Conservation (phyloP, 1,284 basidiomycete species). For the Austroboletus olivaceoglutinosus region DNA sequence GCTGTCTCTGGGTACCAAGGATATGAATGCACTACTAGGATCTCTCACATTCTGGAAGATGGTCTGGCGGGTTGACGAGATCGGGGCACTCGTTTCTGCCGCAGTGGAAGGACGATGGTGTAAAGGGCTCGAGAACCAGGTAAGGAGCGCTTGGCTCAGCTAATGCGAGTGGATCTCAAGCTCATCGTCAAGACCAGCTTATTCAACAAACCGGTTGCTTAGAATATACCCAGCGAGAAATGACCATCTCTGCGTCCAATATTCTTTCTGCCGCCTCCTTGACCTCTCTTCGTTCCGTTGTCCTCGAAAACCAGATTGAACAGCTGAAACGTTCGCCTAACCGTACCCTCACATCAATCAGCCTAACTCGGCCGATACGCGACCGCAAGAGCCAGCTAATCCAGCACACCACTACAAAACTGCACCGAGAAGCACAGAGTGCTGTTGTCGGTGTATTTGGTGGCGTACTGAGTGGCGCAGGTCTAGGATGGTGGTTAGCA, state of each 20-base stretch:
- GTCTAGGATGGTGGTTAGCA: constrained; percentile 51
- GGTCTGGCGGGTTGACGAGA: constrained; percentile 69
- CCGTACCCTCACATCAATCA: constrained; percentile 47
- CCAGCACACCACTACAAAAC: constrained; percentile 52
- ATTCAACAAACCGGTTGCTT: constrained; percentile 69
- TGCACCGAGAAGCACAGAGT: constrained; percentile 69
- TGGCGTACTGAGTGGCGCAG: constrained; percentile 40
- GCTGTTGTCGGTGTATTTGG: constrained; percentile 54
- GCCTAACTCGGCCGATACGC: constrained; percentile 57
- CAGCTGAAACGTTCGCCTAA: constrained; percentile 53
- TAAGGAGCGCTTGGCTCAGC: constrained; percentile 30
- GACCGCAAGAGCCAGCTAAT: constrained; percentile 59
- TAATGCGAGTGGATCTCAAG: not conserved
- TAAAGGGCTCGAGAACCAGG: constrained; percentile 62
- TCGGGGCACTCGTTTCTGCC: constrained; percentile 53
- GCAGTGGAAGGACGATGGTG: constrained; percentile 63
- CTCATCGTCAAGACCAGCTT: constrained; percentile 44
- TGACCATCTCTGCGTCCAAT: constrained; percentile 45
- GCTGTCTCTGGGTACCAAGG: constrained; percentile 45
- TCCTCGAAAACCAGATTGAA: constrained; percentile 67
- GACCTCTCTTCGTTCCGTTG: constrained; percentile 51
- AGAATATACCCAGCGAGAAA: constrained; percentile 49
- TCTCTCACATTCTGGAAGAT: constrained; percentile 67
- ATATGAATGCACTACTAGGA: constrained; percentile 54
- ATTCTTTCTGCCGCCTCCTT: constrained; percentile 39